Percentiles rank a stretch among this genome's conserved stretches.
These are phyloP conservation scores for Ceriops decandra DNA, from an alignment of 345 rosid species.

Conservation along the genomic window DNA sequence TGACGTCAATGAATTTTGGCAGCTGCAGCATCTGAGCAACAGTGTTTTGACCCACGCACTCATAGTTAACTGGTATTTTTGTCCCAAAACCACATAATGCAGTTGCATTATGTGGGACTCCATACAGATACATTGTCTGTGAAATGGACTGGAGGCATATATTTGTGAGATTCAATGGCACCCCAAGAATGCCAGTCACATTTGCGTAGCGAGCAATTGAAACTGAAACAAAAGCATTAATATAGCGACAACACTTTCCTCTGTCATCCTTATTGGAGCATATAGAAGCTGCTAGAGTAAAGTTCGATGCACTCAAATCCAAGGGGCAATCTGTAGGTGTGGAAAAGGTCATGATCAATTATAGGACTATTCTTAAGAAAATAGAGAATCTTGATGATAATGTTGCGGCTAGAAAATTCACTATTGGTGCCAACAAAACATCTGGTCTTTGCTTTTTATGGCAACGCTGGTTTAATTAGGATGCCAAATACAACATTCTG, in stretches of 20 bases:
- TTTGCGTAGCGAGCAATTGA: slow-evolving; percentile 78
- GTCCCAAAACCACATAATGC: slow-evolving; percentile 78
- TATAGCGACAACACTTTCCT: slow-evolving; percentile 92
- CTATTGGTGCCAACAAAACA: too few relatives aligned
- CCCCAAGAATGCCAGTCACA: slow-evolving; percentile 66
- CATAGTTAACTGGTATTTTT: slow-evolving; percentile 73
- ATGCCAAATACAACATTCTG: too few relatives aligned
- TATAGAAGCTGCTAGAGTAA: slow-evolving; percentile 69
- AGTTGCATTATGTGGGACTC: slow-evolving; percentile 76
- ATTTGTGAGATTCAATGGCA: slow-evolving; percentile 44
- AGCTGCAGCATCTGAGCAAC: slow-evolving; percentile 75
- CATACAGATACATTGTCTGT: slow-evolving; percentile 65
- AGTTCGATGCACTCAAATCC: slow-evolving; percentile 68
- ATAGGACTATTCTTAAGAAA: background rate
- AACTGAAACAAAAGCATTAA: slow-evolving; percentile 74
- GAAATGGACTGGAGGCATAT: slow-evolving; percentile 63
- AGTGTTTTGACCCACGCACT: slow-evolving; percentile 65
- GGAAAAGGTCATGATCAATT: slow-evolving; percentile 11
- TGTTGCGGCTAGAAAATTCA: too few relatives aligned
- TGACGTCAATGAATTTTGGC: slow-evolving; percentile 56
- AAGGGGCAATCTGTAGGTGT: slow-evolving; percentile 70
- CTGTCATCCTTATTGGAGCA: slow-evolving; percentile 57
- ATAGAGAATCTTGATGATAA: too few relatives aligned
- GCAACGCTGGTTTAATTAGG: too few relatives aligned
- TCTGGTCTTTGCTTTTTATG: too few relatives aligned